phyloP scores from a whole-genome alignment of 768 basidiomycete species.

The Strobilomyces dryophilus region DNA sequence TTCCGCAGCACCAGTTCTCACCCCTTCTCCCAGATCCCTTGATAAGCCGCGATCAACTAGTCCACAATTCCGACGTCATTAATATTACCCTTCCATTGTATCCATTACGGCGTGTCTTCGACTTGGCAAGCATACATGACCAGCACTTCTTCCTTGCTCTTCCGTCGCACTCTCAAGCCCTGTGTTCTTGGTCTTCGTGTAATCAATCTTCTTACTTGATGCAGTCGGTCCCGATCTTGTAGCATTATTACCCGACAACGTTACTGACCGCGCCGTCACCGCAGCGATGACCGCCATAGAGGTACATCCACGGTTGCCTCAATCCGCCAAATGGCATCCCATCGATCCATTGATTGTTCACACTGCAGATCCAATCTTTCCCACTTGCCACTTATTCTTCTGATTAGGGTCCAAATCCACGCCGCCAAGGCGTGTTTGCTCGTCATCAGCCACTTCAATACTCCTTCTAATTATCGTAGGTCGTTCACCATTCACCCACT shows the following conservation, averaged over 20 bases:
- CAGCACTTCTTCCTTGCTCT: not conserved
- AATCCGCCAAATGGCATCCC: not conserved
- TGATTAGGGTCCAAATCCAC: conserved; percentile 9
- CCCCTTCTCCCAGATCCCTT: not conserved
- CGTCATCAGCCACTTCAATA: not conserved
- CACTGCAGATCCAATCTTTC: conserved; percentile 4
- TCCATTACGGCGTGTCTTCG: not conserved
- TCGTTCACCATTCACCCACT: not conserved
- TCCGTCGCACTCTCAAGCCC: not conserved
- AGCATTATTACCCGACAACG: not conserved
- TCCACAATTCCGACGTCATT: not conserved
- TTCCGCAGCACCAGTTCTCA: conserved; percentile 1
- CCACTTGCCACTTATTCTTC: not conserved
- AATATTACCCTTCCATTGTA: not conserved
- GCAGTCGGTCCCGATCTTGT: not conserved
- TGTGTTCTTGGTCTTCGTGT: too few species aligned
- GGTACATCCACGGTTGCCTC: not conserved
- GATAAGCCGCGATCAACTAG: not conserved
- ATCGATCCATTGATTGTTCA: not conserved
- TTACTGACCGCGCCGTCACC: not conserved
- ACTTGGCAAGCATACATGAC: too few species aligned
- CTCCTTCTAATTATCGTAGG: not conserved
- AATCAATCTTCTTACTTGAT: too few species aligned
- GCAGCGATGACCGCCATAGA: not conserved
- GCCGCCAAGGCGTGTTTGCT: conserved; percentile 10